Evolutionary conservation across 2,329 filamentous ascomycete genomes (phyloP).

Genomic region (Mariannaea elegans): DNA sequence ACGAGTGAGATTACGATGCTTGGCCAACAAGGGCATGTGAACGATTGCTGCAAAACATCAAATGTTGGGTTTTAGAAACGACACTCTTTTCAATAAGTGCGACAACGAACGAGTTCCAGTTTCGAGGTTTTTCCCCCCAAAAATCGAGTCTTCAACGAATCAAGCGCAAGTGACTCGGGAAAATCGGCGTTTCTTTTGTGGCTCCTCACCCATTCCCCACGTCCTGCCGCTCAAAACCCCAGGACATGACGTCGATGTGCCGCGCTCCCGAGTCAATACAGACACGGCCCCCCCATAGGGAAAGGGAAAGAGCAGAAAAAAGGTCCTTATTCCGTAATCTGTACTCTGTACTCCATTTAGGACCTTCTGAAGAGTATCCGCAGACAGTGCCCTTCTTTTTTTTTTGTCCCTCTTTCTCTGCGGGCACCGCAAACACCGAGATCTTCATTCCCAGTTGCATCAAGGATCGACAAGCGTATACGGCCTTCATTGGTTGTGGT

Average conservation of each 20-base stretch:
- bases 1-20: too few relatives aligned
- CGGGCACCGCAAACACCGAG: background rate
- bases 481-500: background rate
- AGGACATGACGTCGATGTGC: constrained; percentile 41
- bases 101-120: background rate
- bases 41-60: too few relatives aligned
- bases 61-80: too few relatives aligned
- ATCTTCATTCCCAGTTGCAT: constrained; percentile 8
- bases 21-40: too few relatives aligned
- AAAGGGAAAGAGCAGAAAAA: constrained; percentile 12
- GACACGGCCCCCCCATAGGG: constrained; percentile 1
- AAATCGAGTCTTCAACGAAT: constrained; percentile 3
- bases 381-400: too few relatives aligned
- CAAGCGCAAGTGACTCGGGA: constrained; percentile 31
- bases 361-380: too few relatives aligned
- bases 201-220: constrained; percentile 33
- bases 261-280: constrained; percentile 34
- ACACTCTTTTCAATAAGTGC: too few relatives aligned
- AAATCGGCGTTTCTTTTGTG: constrained; percentile 37
- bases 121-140: background rate
- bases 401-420: background rate
- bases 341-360: background rate
- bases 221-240: constrained; percentile 14
- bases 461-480: constrained; percentile 9
- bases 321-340: constrained; percentile 5